Evolutionary conservation across 805 yeast genomes (phyloP), one percentile per base, ranked within the genome.

Genomic region (Pichia manshurica): DNA sequence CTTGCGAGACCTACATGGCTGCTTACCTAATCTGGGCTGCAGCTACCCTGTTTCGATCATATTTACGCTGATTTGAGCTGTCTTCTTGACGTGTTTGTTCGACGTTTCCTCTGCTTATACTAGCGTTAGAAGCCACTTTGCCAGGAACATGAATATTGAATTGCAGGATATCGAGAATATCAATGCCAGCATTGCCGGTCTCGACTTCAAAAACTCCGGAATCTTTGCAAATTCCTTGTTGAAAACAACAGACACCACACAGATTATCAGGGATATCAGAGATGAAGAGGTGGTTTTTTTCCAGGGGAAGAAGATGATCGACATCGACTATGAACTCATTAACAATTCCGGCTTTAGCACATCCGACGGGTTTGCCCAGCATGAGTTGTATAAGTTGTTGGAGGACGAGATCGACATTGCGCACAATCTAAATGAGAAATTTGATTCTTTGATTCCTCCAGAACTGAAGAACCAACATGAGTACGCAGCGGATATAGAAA

Each of bases 141-240:
- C 29, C 29, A 25, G 10, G 29, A 25, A 10, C 10, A 25, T 25
- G 29, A 25, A 10, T 10, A 10, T 8, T 8, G 29, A 7, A 7
- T 10, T 25, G 29, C 29, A 25, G 29, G 29, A 7, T 10, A 25
- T 25, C 29, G 29, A 7, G 10, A 25, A 25, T 10, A 25, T 10
- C 10, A 25, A 25, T 10, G 29, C 29, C 29, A 25, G 29, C 29
- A 25, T 25, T 25, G 29, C 29, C 29, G 29, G 29, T 10, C 7
- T 10, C 10, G 29, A 40, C 3, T 53, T 39, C 31, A 45, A 47
- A 39, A 22, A 33, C 15, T 40, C 52, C 6, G 45, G 52, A 1
- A 48, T 50, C 6, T 53, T 53, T 23, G 42, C 52, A n/a, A 53
- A 53, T 23, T 50, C 56, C 5, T 31, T 53, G 12, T 22, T 53